These are phyloP conservation scores for Dactylellina leptospora DNA, from an alignment of 2,329 filamentous ascomycete species.

Conservation along the genomic window DNA sequence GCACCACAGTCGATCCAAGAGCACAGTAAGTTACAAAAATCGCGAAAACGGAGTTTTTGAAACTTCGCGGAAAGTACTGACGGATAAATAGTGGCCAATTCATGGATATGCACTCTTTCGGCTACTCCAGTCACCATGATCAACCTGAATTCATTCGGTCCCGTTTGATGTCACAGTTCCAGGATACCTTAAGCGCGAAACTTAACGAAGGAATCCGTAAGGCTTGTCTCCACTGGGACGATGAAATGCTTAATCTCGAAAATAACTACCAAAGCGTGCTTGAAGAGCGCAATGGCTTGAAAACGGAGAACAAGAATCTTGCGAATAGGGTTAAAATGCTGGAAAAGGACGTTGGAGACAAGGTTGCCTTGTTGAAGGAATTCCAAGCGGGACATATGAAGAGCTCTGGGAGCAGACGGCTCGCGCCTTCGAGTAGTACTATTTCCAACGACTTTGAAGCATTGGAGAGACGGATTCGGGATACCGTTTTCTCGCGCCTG, in stretches of 20 bases:
- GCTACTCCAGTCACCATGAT: neutral
- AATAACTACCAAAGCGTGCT: constrained; percentile 29
- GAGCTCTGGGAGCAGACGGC: constrained; percentile 23
- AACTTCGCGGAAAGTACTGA: neutral
- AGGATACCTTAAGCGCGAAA: constrained; percentile 10
- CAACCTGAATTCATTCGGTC: constrained; percentile 34
- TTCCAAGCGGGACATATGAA: constrained; percentile 49
- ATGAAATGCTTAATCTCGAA: constrained; percentile 34
- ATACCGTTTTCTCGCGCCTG: constrained; percentile 26
- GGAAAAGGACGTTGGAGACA: constrained; percentile 38
- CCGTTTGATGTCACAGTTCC: constrained; percentile 23
- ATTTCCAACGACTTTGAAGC: constrained; percentile 34
- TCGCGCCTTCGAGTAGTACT: constrained; percentile 21
- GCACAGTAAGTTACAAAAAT: constrained; percentile 19
- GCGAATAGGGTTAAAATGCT: constrained; percentile 24
- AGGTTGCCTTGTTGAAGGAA: constrained; percentile 32
- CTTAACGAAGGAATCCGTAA: constrained; percentile 33
- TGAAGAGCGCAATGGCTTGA: constrained; percentile 31
- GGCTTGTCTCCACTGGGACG: constrained; percentile 33
- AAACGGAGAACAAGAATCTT: constrained; percentile 26
- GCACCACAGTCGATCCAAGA: constrained; percentile 26
- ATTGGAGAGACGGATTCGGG: constrained; percentile 8
- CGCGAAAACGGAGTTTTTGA: neutral
- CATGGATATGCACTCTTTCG: constrained; percentile 19
- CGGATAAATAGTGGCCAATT: constrained; percentile 26